Evolutionary conservation across 306 rosid species (phyloP).

Genomic region (Malus asiatica): DNA sequence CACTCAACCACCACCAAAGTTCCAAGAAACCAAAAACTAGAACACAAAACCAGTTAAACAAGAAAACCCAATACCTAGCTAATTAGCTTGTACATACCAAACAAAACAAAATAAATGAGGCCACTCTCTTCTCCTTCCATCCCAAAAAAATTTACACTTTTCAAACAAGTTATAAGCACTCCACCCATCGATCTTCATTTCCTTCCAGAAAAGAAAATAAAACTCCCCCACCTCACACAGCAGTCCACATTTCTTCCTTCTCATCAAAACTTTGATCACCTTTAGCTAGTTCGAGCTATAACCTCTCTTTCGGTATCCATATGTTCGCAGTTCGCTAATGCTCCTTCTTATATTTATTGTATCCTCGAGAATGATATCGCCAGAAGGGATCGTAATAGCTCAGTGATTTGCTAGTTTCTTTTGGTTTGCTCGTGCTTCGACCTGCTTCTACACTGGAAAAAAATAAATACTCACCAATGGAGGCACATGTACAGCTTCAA

Average conservation of each 20-base stretch:
- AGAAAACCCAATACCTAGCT: background rate
- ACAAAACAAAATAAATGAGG: slow-evolving; percentile 13
- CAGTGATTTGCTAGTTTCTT: too few relatives aligned
- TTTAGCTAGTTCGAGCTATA: too few relatives aligned
- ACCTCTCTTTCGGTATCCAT: too few relatives aligned
- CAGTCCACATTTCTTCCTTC: slow-evolving; percentile 1
- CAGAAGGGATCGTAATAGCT: too few relatives aligned
- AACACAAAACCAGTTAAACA: background rate
- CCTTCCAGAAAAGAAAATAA: background rate
- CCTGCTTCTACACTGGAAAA: too few relatives aligned
- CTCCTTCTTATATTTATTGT: too few relatives aligned
- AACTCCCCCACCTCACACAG: background rate
- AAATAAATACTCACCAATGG: slow-evolving; percentile 32
- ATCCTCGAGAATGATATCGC: too few relatives aligned
- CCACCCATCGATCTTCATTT: background rate
- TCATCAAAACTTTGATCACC: slow-evolving; percentile 9
- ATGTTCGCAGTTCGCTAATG: too few relatives aligned
- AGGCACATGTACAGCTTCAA: slow-evolving; percentile 19
- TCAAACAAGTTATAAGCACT: background rate
- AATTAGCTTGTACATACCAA: slow-evolving; percentile 10
- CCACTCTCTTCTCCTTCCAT: slow-evolving; percentile 15
- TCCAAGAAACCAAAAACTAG: background rate
- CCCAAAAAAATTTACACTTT: slow-evolving; percentile 12
- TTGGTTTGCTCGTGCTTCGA: too few relatives aligned
- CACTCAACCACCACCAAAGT: slow-evolving; percentile 24